phyloP scores from a whole-genome alignment of 352 stramenopile genomes.

The Pythium brachiatum region DNA sequence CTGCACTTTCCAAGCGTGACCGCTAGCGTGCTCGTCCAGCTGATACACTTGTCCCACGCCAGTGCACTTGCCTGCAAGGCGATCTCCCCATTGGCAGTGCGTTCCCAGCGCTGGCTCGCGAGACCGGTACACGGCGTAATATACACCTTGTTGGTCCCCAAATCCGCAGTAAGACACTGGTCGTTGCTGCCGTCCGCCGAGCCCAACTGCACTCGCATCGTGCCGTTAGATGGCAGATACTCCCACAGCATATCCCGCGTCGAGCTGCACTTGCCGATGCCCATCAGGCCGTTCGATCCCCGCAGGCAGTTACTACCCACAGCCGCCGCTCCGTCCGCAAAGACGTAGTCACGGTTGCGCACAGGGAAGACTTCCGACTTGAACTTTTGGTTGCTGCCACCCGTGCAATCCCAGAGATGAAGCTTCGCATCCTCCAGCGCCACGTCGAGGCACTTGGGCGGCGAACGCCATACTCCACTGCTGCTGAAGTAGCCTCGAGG shows the following conservation, averaged over 20 bases:
- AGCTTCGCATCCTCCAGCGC: slow-evolving; percentile 8
- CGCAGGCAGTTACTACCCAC: slow-evolving; percentile 3
- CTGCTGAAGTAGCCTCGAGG: slow-evolving; percentile 2
- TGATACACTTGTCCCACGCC: slow-evolving; percentile 3
- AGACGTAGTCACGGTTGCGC: slow-evolving; percentile 6
- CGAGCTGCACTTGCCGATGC: slow-evolving; percentile 6
- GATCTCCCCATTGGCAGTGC: slow-evolving; percentile 1
- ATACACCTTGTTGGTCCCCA: not conserved
- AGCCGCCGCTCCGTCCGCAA: slow-evolving; percentile 2
- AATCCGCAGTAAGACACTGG: not conserved
- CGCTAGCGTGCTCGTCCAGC: not conserved
- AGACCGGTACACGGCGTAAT: not conserved
- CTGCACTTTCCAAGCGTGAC: not conserved
- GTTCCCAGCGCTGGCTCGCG: slow-evolving; percentile 4
- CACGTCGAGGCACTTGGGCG: not conserved
- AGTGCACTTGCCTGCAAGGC: not conserved
- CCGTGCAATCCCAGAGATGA: slow-evolving; percentile 10
- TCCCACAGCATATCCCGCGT: slow-evolving; percentile 11
- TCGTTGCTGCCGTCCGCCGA: not conserved
- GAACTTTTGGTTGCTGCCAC: slow-evolving; percentile 11
- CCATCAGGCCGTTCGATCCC: not conserved
- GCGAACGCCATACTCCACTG: not conserved
- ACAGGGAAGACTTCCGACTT: slow-evolving; percentile 2
- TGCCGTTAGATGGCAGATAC: not conserved
- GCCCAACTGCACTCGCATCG: not conserved